Evolutionary conservation across 352 stramenopile genomes (phyloP).

Genomic region (Pythium dissotocum): DNA sequence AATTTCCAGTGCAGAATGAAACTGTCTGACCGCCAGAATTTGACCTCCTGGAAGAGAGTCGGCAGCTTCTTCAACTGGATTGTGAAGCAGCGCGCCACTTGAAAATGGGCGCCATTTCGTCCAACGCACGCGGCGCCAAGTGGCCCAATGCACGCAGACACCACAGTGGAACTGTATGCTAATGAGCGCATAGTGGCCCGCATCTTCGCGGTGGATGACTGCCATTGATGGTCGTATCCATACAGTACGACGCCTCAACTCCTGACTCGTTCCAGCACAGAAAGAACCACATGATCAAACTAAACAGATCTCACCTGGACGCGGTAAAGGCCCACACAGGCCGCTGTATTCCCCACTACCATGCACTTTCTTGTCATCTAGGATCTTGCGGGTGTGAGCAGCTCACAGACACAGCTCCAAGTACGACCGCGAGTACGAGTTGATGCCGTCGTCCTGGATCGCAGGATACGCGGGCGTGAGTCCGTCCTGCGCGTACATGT

Average conservation of each 20-base stretch:
- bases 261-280: background rate
- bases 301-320: background rate
- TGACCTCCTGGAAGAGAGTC: constrained; percentile 3
- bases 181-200: background rate
- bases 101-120: background rate
- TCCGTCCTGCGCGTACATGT: constrained; percentile 98
- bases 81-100: constrained; percentile 5
- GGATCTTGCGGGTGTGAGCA: background rate
- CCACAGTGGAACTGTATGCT: background rate
- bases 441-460: constrained; percentile 95
- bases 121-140: background rate
- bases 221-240: background rate
- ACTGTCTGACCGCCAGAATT: background rate
- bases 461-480: constrained; percentile 97
- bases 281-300: background rate
- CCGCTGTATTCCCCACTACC: background rate
- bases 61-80: constrained; percentile 9
- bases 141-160: background rate
- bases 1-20: background rate
- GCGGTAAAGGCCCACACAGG: background rate
- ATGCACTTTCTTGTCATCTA: background rate
- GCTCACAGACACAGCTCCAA: constrained; percentile 87
- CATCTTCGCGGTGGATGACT: background rate
- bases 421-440: constrained; percentile 94
- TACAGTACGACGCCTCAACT: background rate